A percentile compares a stretch with the other conserved stretches of the same genome.
phyloP scores from a whole-genome alignment of 148 eudicot species.

The Vaccinium darrowii region DNA sequence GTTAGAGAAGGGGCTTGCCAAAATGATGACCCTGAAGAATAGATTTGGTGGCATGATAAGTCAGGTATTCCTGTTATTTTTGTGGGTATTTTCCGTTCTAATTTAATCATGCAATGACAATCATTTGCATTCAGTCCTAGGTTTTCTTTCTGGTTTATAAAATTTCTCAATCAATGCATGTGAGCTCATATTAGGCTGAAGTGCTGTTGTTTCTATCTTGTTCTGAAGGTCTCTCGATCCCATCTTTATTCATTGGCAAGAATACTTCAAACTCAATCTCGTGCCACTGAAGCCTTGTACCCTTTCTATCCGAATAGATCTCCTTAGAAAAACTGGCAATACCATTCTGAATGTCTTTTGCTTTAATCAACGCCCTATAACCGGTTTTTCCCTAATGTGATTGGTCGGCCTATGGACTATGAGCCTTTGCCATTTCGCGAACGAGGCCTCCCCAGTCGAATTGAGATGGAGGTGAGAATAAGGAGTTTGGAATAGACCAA shows the following conservation, averaged over 20 bases:
- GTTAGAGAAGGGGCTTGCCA: conserved; percentile 83
- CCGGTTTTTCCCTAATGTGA: neutral
- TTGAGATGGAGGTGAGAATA: neutral
- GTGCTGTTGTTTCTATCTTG: neutral
- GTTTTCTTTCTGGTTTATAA: neutral
- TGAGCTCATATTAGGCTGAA: neutral
- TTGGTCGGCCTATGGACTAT: neutral
- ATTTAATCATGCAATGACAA: neutral
- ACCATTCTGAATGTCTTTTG: neutral
- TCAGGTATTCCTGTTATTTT: conserved; percentile 50
- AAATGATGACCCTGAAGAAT: conserved; percentile 85
- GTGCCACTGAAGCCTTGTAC: neutral
- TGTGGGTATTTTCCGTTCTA: neutral
- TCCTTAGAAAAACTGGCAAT: neutral
- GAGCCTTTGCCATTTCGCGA: neutral
- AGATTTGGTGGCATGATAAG: conserved; percentile 88
- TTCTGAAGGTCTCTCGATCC: neutral
- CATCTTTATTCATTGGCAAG: no score
- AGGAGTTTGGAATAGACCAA: neutral
- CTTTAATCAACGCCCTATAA: neutral
- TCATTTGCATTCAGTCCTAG: neutral
- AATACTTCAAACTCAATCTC: no score
- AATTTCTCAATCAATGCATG: neutral
- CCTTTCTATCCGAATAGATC: neutral
- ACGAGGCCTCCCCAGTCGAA: neutral